phyloP scores from a whole-genome alignment of 2,329 filamentous ascomycete species.

The Claviceps monticola region DNA sequence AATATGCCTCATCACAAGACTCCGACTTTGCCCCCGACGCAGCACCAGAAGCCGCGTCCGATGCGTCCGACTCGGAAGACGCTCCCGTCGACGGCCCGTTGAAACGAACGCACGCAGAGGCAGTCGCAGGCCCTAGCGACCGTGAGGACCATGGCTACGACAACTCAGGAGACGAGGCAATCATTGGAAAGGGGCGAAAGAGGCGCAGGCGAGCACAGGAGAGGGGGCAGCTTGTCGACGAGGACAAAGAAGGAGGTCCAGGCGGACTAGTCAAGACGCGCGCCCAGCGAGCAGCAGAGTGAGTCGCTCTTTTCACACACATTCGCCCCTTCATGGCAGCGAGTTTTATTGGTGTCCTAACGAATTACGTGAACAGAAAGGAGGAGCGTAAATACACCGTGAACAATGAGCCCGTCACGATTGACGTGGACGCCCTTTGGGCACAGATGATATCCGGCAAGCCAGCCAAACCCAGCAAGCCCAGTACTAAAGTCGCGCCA shows the following conservation, averaged over 20 bases:
- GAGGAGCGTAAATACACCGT: conserved; percentile 40
- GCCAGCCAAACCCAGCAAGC: not conserved
- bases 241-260: conserved; percentile 39
- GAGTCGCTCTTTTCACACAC: conserved; percentile 13
- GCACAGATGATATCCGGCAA: conserved; percentile 44
- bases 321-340: not conserved
- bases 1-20: conserved; percentile 58
- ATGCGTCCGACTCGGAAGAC: conserved; percentile 37
- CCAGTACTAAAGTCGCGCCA: not conserved
- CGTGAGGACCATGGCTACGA: conserved; percentile 38
- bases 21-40: conserved; percentile 57
- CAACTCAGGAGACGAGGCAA: conserved; percentile 60
- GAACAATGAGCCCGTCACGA: conserved; percentile 45
- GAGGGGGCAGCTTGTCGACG: conserved; percentile 25
- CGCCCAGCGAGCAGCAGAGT: conserved; percentile 53
- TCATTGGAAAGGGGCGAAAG: conserved; percentile 49
- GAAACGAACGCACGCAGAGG: conserved; percentile 12
- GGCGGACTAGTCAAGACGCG: conserved; percentile 59
- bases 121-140: conserved; percentile 12
- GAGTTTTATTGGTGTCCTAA: not conserved
- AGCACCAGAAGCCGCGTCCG: conserved; percentile 30
- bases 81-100: conserved; percentile 15
- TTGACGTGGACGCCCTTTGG: conserved; percentile 62
- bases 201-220: conserved; percentile 30
- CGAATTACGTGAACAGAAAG: conserved; percentile 25